Evolutionary conservation across 306 rosid genomes (phyloP).

Genomic region (Mucuna pruriens): DNA sequence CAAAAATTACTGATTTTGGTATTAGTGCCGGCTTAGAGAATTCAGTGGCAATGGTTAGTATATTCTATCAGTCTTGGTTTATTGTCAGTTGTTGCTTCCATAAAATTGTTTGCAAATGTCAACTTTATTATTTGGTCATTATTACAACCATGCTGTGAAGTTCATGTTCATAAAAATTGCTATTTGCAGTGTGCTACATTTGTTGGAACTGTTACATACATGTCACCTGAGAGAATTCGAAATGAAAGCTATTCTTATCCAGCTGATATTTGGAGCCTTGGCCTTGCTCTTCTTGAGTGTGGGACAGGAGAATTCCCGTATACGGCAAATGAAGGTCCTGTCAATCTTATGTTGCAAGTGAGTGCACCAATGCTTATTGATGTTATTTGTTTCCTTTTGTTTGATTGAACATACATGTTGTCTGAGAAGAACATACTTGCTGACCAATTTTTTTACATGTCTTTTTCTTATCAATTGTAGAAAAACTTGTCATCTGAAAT

Average conservation of each 20-base stretch:
- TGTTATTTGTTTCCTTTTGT: constrained; percentile 21
- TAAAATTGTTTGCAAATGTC: constrained; percentile 12
- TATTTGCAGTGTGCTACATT: constrained; percentile 87
- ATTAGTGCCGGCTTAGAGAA: constrained; percentile 98
- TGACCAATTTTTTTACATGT: background rate
- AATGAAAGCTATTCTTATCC: constrained; percentile 96
- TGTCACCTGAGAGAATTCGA: constrained; percentile 98
- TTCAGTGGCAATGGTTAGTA: constrained; percentile 94
- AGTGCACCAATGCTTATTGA: constrained; percentile 28
- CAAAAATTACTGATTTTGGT: constrained; percentile 94
- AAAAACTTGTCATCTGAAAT: constrained; percentile 5
- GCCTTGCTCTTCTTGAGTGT: constrained; percentile 94
- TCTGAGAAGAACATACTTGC: constrained; percentile 28
- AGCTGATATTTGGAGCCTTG: constrained; percentile 99
- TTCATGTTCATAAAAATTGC: constrained; percentile 17
- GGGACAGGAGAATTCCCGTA: constrained; percentile 99
- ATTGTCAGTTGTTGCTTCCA: constrained; percentile 1
- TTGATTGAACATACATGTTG: constrained; percentile 1
- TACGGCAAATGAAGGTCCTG: constrained; percentile 90
- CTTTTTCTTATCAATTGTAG: constrained; percentile 6
- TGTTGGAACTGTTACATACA: constrained; percentile 95
- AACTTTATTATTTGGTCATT: background rate
- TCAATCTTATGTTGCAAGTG: constrained; percentile 98
- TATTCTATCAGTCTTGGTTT: constrained; percentile 7
- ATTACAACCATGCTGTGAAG: background rate